These are phyloP conservation scores for Elongisporangium prolatum DNA, from an alignment of 352 stramenopile genomes.

Conservation along the genomic window DNA sequence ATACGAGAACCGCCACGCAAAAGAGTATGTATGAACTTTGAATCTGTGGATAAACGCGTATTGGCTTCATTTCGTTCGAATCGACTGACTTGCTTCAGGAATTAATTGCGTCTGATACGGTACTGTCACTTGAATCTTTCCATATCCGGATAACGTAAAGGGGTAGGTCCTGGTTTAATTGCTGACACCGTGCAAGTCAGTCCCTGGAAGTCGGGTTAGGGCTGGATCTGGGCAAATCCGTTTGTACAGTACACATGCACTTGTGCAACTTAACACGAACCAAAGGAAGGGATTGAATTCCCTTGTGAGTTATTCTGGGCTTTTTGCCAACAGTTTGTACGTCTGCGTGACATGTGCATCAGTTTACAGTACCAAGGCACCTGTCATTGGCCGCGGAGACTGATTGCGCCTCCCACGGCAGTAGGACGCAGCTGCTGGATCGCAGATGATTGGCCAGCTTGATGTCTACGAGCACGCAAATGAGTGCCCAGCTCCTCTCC, in stretches of 20 bases:
- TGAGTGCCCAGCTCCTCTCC: neutral
- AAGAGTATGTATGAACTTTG: conserved; percentile 1
- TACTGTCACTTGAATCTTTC: neutral
- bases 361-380: neutral
- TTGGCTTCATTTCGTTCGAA: neutral
- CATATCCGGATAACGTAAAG: neutral
- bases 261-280: neutral
- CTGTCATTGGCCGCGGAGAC: neutral
- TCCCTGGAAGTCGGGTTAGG: neutral
- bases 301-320: neutral
- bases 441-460: neutral
- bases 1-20: neutral
- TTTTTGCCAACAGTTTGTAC: neutral
- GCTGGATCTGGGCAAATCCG: too few species aligned
- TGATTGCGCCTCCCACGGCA: neutral
- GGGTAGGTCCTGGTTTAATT: neutral
- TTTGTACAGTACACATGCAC: too few species aligned
- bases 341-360: neutral
- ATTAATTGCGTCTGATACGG: neutral
- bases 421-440: neutral
- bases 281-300: neutral
- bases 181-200: neutral
- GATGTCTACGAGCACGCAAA: neutral
- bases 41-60: neutral
- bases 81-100: neutral